These are phyloP conservation scores for Lasiodiplodia hormozganensis DNA, from an alignment of 2,329 filamentous ascomycete genomes.

Conservation along the genomic window DNA sequence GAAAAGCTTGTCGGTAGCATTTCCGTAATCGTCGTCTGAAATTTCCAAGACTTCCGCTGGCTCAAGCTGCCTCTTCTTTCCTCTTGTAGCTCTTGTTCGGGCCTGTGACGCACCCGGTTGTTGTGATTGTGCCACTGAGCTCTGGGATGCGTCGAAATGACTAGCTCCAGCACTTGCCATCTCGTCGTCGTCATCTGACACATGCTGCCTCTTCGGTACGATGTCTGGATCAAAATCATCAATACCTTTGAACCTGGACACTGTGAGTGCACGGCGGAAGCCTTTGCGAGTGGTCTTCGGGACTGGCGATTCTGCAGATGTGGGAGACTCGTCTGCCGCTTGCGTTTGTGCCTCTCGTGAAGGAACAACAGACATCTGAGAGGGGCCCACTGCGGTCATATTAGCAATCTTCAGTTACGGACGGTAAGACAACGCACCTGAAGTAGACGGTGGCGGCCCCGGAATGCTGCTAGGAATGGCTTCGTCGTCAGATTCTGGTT, in stretches of 20 bases:
- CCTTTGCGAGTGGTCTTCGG: slow-evolving; percentile 4
- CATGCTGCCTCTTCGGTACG: background rate
- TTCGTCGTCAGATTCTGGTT: slow-evolving; percentile 41
- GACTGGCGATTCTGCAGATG: slow-evolving; percentile 5
- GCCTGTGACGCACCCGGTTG: background rate
- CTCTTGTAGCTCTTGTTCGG: background rate
- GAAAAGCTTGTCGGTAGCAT: slow-evolving; percentile 58
- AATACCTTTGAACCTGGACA: slow-evolving; percentile 74
- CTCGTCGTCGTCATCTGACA: background rate
- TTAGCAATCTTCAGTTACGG: background rate
- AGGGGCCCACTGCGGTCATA: background rate
- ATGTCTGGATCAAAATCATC: slow-evolving; percentile 60
- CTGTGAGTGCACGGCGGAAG: slow-evolving; percentile 41
- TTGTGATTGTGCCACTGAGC: background rate
- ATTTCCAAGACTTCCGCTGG: background rate
- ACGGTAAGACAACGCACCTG: slow-evolving; percentile 29
- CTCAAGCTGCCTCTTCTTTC: slow-evolving; percentile 20
- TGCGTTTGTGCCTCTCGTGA: background rate
- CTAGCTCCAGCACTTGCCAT: slow-evolving; percentile 18
- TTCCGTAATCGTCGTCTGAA: slow-evolving; percentile 64
- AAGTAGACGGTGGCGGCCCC: slow-evolving; percentile 26
- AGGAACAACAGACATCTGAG: background rate
- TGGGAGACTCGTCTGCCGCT: background rate
- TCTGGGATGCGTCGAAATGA: slow-evolving; percentile 39
- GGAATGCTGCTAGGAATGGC: slow-evolving; percentile 34